phyloP scores from a whole-genome alignment of 2,329 filamentous ascomycete genomes.

The Pseudocercospora cruenta region DNA sequence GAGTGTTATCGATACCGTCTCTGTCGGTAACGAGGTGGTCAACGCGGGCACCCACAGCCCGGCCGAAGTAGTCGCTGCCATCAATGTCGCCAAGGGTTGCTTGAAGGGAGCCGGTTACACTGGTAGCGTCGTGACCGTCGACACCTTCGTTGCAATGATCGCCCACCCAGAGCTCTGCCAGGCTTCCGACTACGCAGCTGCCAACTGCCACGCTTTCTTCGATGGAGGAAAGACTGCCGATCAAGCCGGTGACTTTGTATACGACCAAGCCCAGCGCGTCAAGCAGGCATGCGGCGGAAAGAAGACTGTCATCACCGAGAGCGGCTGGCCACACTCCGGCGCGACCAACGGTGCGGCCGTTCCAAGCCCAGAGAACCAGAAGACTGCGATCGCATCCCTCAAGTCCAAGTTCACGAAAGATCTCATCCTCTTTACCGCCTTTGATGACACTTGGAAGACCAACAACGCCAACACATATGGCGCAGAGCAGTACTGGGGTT shows the following conservation, averaged over 20 bases:
- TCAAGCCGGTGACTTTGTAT: conserved; percentile 69
- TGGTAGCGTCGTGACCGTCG: conserved; percentile 77
- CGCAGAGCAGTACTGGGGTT: conserved; percentile 75
- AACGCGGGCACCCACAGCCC: conserved; percentile 60
- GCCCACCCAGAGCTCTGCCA: conserved; percentile 74
- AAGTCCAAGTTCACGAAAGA: conserved; percentile 61
- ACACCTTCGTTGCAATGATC: conserved; percentile 73
- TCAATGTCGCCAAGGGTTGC: conserved; percentile 60
- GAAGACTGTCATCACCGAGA: conserved; percentile 75
- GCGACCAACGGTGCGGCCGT: conserved; percentile 68
- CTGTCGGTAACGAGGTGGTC: conserved; percentile 80
- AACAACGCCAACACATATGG: conserved; percentile 65
- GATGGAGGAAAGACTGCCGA: conserved; percentile 64
- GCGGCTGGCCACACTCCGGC: conserved; percentile 79
- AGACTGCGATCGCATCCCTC: conserved; percentile 67
- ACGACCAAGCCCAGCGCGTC: conserved; percentile 56
- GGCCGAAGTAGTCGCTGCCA: conserved; percentile 58
- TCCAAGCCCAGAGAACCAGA: conserved; percentile 69
- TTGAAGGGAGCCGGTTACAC: conserved; percentile 67
- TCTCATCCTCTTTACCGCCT: conserved; percentile 76
- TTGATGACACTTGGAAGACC: conserved; percentile 79
- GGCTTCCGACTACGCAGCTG: conserved; percentile 75
- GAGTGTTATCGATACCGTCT: conserved; percentile 70
- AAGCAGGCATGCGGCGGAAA: conserved; percentile 58
- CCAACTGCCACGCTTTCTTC: conserved; percentile 86